phyloP scores from a whole-genome alignment of 164 flowering plant species.

The Nymphaea thermarum region DNA sequence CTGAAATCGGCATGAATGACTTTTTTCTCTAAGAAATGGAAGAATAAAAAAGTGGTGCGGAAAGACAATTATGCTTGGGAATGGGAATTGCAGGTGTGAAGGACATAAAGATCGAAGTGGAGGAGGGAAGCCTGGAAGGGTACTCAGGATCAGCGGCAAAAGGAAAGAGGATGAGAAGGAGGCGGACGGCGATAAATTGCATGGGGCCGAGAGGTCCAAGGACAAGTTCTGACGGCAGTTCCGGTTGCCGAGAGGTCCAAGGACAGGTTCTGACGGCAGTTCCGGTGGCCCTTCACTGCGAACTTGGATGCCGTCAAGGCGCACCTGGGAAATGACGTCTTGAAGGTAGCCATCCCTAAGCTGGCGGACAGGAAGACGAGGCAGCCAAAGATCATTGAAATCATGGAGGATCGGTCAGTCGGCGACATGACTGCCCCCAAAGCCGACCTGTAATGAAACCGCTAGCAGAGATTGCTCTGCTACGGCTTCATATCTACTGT shows the following conservation, averaged over 20 bases:
- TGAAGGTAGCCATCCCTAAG: constrained; percentile 23
- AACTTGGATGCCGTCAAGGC: constrained; percentile 31
- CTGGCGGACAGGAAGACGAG: too few relatives aligned
- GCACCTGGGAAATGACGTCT: constrained; percentile 32
- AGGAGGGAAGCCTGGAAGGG: constrained; percentile 37
- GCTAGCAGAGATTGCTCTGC: too few relatives aligned
- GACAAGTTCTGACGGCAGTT: constrained; percentile 47
- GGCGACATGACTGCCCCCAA: constrained; percentile 10
- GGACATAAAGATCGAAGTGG: constrained; percentile 43
- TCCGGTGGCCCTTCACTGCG: constrained; percentile 30
- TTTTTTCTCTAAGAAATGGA: too few relatives aligned
- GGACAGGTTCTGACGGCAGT: constrained; percentile 42
- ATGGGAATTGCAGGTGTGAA: constrained; percentile 12
- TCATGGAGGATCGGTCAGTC: constrained; percentile 5
- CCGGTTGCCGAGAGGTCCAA: constrained; percentile 25
- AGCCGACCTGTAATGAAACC: constrained; percentile 6
- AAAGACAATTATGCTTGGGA: constrained; percentile 1
- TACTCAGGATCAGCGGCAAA: constrained; percentile 38
- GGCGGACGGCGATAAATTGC: constrained; percentile 33
- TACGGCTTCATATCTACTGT: too few relatives aligned
- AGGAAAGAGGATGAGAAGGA: constrained; percentile 19
- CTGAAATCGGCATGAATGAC: too few relatives aligned
- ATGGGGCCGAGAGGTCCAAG: constrained; percentile 25
- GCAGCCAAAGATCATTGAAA: constrained; percentile 15
- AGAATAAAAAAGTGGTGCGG: too few relatives aligned